Evolutionary conservation across 495 filamentous ascomycete species (phyloP).

Genomic region (Bryoglossum gracile): DNA sequence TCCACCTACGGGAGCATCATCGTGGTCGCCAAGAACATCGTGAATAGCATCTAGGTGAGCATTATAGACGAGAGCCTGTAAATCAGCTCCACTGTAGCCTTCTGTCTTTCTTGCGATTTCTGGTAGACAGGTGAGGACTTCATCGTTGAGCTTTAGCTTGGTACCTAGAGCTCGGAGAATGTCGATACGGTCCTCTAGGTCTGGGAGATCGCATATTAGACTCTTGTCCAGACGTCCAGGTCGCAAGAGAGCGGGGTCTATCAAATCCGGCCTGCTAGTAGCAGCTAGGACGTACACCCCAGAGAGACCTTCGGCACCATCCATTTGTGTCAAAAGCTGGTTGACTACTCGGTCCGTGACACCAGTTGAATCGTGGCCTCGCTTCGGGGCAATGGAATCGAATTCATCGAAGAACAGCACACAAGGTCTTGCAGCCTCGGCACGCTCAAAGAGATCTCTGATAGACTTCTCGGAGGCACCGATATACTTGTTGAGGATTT

Average conservation of each 20-base stretch:
- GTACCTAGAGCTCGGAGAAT: constrained; percentile 75
- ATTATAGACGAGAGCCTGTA: constrained; percentile 93
- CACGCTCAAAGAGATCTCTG: constrained; percentile 88
- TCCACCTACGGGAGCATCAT: constrained; percentile 25
- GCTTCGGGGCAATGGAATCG: constrained; percentile 92
- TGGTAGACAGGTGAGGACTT: constrained; percentile 45
- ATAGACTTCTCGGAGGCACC: constrained; percentile 93
- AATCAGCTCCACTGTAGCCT: constrained; percentile 90
- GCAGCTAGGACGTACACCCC: constrained; percentile 96
- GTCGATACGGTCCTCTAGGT: constrained; percentile 69
- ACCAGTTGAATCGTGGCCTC: constrained; percentile 92
- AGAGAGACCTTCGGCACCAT: constrained; percentile 88
- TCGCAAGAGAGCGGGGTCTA: constrained; percentile 84
- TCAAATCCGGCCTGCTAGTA: constrained; percentile 83
- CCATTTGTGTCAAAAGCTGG: constrained; percentile 97
- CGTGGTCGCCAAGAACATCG: constrained; percentile 68
- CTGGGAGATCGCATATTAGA: constrained; percentile 81
- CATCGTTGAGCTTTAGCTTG: constrained; percentile 63
- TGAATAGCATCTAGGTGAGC: constrained; percentile 96
- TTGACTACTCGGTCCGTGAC: constrained; percentile 99
- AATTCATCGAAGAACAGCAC: constrained; percentile 98
- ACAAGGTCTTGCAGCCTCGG: constrained; percentile 80
- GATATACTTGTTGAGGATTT: constrained; percentile 98
- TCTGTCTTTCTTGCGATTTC: constrained; percentile 74
- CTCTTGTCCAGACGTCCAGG: constrained; percentile 90